A percentile compares a stretch with the other conserved stretches of the same genome.
These are phyloP conservation scores for Aristolochia californica DNA, from an alignment of 164 flowering plant species.

Conservation along the genomic window DNA sequence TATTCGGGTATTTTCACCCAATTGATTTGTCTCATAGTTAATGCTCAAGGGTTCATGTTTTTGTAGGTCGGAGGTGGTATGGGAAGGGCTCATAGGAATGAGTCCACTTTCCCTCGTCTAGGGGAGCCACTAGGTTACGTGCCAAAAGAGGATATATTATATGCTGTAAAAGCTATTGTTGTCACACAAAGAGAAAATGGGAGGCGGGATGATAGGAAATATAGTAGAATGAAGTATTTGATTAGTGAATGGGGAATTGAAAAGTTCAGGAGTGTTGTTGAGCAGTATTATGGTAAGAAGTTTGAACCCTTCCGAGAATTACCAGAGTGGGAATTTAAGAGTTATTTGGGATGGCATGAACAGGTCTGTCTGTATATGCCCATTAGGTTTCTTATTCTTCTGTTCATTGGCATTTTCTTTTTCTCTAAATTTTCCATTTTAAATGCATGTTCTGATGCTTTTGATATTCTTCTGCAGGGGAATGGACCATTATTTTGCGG, in stretches of 20 bases:
- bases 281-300: constrained; percentile 89
- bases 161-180: constrained; percentile 95
- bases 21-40: not conserved
- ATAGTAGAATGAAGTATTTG: constrained; percentile 96
- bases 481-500: constrained; percentile 82
- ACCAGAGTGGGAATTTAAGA: constrained; percentile 95
- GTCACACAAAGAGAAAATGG: constrained; percentile 97
- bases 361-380: constrained; percentile 37
- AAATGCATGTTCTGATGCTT: not conserved
- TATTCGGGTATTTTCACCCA: not conserved
- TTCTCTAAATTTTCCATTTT: not conserved
- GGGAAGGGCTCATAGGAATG: constrained; percentile 93
- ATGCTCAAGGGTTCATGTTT: not conserved
- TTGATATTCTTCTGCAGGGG: constrained; percentile 37
- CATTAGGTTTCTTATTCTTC: not conserved
- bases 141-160: constrained; percentile 87
- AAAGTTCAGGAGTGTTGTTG: constrained; percentile 85
- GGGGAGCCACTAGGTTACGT: constrained; percentile 92
- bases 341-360: constrained; percentile 94
- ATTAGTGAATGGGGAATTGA: constrained; percentile 92
- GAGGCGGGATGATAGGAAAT: constrained; percentile 92
- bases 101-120: constrained; percentile 87
- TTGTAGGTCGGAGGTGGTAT: constrained; percentile 98
- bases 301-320: constrained; percentile 73
- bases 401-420: not conserved